Evolutionary conservation across 768 basidiomycete genomes (phyloP), one percentile per base, ranked within the genome.

Genomic region (Termitomyces sp.): DNA sequence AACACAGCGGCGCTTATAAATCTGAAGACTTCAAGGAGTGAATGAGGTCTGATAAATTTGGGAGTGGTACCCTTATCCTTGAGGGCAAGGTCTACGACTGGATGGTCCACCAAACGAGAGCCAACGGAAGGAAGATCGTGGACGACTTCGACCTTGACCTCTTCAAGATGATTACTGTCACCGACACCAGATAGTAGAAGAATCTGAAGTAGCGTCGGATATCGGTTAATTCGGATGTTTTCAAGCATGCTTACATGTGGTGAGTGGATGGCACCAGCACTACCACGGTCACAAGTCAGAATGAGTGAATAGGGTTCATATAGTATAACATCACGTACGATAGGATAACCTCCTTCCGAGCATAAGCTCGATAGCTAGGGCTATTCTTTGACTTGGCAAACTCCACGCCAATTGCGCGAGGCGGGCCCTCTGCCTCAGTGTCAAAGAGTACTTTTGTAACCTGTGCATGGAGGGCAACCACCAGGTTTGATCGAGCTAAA

Each of bases 161-260:
- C 66, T n/a, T 75, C 63, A 41, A 94, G 78, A 37, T 89, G 77
- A 3, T 74, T 70, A 1, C 78, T 78, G 33, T 89, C 86, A 18
- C 93, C 93, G 46, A 95, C 75, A 24, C 93, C 93, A 8, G 89
- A 91, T 39, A 91, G 76, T 80, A 88, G 81, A 20, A 91, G 77
- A 39, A 91, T 79, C 75, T 89, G 54, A 34, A 15, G 27, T 41
- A 6, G 30, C 5, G 24, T 49, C 30, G 44, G 42, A 24, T 15
- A 11, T 7, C 6, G 18, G 45, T 46, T 24, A 15, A 46, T 0
- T 20, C 45, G 36, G 33, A 20, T 11, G 33, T 33, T 20, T 15
- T 18, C 24, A 1, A 31, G 24, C 37, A 9, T 37, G 4, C 73
- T 31, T 56, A 81, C 81, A 22, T 84, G 83, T 4, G 87, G 87